Percentiles rank a stretch among this genome's conserved stretches.
Conservation (phyloP, 2,329 filamentous ascomycete species). For the Colletotrichum trifolii region DNA sequence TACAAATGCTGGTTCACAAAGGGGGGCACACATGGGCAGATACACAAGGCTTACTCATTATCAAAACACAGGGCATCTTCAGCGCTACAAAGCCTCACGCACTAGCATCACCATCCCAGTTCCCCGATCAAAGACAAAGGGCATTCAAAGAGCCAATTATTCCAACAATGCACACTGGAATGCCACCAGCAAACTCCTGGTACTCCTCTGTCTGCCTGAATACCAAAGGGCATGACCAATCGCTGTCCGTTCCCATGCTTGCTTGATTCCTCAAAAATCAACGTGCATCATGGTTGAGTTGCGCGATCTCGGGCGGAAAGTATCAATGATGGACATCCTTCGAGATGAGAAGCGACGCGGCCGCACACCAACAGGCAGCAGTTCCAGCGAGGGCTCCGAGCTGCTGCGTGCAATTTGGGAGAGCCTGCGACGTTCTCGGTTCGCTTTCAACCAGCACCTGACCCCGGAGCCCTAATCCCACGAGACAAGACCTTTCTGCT, state of each 20-base stretch:
- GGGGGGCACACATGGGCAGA: too few relatives aligned
- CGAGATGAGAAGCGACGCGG: constrained; percentile 32
- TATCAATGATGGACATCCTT: constrained; percentile 25
- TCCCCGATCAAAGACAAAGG: too few relatives aligned
- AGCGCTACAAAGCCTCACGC: too few relatives aligned
- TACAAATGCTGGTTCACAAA: too few relatives aligned
- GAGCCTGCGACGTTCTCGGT: constrained; percentile 22
- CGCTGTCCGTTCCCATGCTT: background rate
- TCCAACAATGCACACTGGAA: too few relatives aligned
- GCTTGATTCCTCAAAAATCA: constrained; percentile 27
- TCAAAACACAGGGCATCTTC: too few relatives aligned
- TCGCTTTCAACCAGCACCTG: constrained; percentile 35
- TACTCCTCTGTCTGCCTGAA: too few relatives aligned
- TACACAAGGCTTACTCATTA: too few relatives aligned
- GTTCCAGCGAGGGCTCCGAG: background rate
- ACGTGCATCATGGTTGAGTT: constrained; percentile 26
- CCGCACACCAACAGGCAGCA: constrained; percentile 21
- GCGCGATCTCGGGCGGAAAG: constrained; percentile 28
- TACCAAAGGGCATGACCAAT: too few relatives aligned
- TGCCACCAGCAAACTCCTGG: too few relatives aligned
- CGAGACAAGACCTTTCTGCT: constrained; percentile 62
- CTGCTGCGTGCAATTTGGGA: constrained; percentile 18
- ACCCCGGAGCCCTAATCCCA: constrained; percentile 48
- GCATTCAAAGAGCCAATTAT: too few relatives aligned
- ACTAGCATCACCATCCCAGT: too few relatives aligned